Conservation (phyloP, 2,329 filamentous ascomycete species). For the Colletotrichum zoysiae region DNA sequence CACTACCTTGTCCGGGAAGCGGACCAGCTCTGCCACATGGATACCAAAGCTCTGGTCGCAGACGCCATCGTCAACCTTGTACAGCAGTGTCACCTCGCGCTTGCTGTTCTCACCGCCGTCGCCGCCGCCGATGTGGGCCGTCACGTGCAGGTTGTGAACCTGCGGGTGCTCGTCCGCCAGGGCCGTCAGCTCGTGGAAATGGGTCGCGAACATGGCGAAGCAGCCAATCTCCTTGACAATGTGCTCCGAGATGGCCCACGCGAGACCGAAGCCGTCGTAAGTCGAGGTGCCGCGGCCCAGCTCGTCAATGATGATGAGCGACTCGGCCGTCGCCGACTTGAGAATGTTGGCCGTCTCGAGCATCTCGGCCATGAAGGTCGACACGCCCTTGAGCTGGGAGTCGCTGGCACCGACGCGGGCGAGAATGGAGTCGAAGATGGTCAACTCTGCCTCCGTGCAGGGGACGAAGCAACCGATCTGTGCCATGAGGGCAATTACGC, state of each 20-base stretch:
- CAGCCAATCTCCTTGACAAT: constrained; percentile 96
- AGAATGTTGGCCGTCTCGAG: constrained; percentile 98
- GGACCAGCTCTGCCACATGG: constrained; percentile 95
- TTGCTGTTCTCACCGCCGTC: constrained; percentile 63
- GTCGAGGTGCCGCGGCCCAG: constrained; percentile 96
- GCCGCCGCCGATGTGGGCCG: constrained; percentile 83
- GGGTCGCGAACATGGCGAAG: constrained; percentile 95
- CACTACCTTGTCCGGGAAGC: constrained; percentile 96
- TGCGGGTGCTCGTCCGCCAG: constrained; percentile 88
- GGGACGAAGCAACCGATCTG: constrained; percentile 98
- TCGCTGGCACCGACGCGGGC: constrained; percentile 96
- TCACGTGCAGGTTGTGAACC: constrained; percentile 94
- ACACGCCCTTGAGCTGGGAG: constrained; percentile 96
- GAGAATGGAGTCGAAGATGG: constrained; percentile 96
- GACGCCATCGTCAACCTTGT: constrained; percentile 95
- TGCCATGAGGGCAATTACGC: constrained; percentile 96
- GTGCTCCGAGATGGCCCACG: constrained; percentile 98
- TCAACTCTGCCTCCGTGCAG: constrained; percentile 88
- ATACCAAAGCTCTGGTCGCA: constrained; percentile 99
- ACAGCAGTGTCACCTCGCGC: constrained; percentile 92
- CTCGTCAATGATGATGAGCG: constrained; percentile 98
- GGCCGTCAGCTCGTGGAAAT: constrained; percentile 97
- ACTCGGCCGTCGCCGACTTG: constrained; percentile 94
- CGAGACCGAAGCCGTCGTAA: constrained; percentile 98
- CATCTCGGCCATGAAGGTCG: constrained; percentile 99